Base-by-base conservation (phyloP, 2,329 filamentous ascomycete genomes). In the Clonostachys rosea region DNA sequence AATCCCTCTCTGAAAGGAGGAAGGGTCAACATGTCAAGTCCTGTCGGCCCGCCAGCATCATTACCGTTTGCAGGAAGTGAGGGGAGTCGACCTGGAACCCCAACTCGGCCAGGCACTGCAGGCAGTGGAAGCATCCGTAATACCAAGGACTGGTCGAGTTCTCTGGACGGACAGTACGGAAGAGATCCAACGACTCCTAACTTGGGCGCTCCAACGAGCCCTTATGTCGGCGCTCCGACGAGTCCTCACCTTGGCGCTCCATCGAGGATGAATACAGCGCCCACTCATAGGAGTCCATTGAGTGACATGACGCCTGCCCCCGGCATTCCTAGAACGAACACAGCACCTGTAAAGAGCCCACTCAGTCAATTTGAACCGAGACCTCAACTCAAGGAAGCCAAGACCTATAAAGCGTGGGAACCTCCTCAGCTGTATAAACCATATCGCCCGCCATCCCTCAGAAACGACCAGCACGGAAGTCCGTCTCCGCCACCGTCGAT, bases 111-210 rank as follows among this genome's bases (percentile, higher is more conserved):
- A 12, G 66, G 58, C 13, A 71, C 63, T 13, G 59, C 62, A 6
- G 58, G 50, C 24, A 30, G 24, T 30, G 24, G 24, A 30, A 30
- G 24, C 9, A 8, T 30, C 5, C 60, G 63, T 5, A 64, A 57
- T 20, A 65, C 61, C 41, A 69, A 66, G 47, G 62, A 66, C 5
- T 73, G 70, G 64, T 63, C 72, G 7, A 74, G 73, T 49, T 71
- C 75, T 0, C 63, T 78, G n/a, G 70, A 76, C 12, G 65, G 74
- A 34, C 69, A 75, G 49, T 60, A 54, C 44, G 54, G 42, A 18
- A 18, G 36, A 30, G 24, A 30, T 30, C 8, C 24, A 30, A 39
- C 36, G 36, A 39, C 12, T 18, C 17, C 36, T n/a, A 13, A 18
- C 36, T 8, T n/a, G 14, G 17, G 17, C 14, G 36, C 36, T 30